phyloP scores from a whole-genome alignment of 1,139 yeast genomes.

The Diutina ranongensis region DNA sequence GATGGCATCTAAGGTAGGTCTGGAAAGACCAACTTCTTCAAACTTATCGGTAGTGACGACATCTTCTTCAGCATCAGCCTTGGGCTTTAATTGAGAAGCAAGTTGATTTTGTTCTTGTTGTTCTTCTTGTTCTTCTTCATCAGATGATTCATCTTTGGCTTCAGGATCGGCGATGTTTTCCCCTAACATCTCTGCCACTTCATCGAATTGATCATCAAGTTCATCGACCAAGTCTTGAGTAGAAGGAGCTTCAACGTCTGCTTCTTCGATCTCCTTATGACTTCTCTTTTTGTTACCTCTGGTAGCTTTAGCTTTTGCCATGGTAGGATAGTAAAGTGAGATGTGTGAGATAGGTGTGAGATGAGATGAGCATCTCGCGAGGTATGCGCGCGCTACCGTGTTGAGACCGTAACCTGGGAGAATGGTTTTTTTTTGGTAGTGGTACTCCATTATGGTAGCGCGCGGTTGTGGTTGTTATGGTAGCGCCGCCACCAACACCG shows the following conservation, averaged over 20 bases:
- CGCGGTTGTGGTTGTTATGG: no score
- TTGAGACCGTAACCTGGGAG: no score
- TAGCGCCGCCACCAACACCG: no score
- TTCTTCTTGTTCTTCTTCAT: constrained; percentile 15
- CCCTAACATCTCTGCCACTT: constrained; percentile 43
- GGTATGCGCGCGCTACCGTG: no score
- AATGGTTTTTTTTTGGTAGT: no score
- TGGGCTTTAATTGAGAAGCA: neutral
- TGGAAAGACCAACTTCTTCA: constrained; percentile 51
- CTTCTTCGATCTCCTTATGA: constrained; percentile 1
- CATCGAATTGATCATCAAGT: constrained; percentile 42
- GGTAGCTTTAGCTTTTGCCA: neutral
- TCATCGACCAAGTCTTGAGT: constrained; percentile 30
- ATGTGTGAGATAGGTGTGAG: neutral
- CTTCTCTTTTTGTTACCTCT: neutral
- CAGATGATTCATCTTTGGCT: constrained; percentile 13
- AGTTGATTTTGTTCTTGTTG: constrained; percentile 12
- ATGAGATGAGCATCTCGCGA: constrained; percentile 4
- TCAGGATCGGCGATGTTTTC: constrained; percentile 32
- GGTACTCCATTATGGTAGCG: no score
- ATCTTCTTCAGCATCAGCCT: constrained; percentile 28
- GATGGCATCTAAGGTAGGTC: constrained; percentile 71
- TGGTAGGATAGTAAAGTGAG: no score
- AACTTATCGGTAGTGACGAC: constrained; percentile 27
- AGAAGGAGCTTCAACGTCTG: neutral